Conservation (phyloP, 208 protist species). For the Strigomonas galati region DNA sequence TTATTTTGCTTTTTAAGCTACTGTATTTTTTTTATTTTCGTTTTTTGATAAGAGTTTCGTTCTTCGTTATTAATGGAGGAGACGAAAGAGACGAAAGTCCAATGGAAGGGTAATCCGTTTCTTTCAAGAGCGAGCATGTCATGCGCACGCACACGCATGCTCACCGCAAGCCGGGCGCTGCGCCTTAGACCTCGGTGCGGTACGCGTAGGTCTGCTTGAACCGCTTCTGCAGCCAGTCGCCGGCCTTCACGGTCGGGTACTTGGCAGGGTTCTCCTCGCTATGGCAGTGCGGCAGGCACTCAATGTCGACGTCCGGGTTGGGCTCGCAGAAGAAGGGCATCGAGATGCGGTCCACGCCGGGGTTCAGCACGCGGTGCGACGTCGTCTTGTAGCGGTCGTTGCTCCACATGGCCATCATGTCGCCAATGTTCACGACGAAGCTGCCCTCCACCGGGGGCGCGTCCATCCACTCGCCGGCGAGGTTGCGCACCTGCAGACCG, state of each 20-base stretch:
- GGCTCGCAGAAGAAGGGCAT: constrained; percentile 87
- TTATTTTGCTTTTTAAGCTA: background rate
- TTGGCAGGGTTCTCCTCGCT: constrained; percentile 52
- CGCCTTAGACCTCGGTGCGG: constrained; percentile 10
- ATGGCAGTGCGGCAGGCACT: constrained; percentile 62
- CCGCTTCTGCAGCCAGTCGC: constrained; percentile 66
- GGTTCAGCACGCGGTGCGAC: constrained; percentile 67
- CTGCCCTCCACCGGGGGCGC: constrained; percentile 49
- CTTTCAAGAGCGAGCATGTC: too few species aligned
- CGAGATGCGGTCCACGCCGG: constrained; percentile 62
- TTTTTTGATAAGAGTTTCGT: constrained; percentile 5
- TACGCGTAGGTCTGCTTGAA: constrained; percentile 75
- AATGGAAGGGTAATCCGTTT: too few species aligned
- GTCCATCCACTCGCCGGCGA: constrained; percentile 61
- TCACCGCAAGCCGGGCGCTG: too few species aligned
- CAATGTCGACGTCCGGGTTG: constrained; percentile 58
- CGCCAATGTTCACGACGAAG: constrained; percentile 84
- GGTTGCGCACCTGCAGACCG: constrained; percentile 60
- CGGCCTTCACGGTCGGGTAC: constrained; percentile 48
- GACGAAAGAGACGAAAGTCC: constrained; percentile 14
- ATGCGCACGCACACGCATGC: too few species aligned
- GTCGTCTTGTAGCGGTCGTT: constrained; percentile 73
- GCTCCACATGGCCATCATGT: constrained; percentile 88
- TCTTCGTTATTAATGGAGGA: constrained; percentile 4
- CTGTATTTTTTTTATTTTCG: background rate